Evolutionary conservation across 164 flowering plant genomes (phyloP).

Genomic region (Nymphaea thermarum): DNA sequence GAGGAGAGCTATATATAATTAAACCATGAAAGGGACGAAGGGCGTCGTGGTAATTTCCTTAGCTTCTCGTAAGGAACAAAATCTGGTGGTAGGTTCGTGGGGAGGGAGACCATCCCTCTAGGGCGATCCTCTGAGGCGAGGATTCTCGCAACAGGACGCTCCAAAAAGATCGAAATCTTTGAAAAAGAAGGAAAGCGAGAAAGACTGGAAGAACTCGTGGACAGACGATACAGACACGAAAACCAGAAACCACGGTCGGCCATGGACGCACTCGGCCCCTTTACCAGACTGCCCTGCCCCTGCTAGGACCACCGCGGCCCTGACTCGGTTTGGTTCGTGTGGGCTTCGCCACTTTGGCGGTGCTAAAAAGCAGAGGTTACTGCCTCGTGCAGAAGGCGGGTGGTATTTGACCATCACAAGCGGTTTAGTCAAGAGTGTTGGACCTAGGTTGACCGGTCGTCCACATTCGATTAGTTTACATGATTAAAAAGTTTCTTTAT

Average conservation of each 20-base stretch:
- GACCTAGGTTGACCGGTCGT: too few species aligned
- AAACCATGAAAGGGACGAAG: background rate
- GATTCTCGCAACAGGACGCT: slow-evolving; percentile 25
- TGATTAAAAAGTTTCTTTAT: too few species aligned
- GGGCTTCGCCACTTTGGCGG: too few species aligned
- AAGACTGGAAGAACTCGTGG: background rate
- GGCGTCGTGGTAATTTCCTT: background rate
- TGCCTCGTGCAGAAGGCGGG: too few species aligned
- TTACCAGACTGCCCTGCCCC: background rate
- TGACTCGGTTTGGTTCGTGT: too few species aligned
- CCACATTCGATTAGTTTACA: too few species aligned
- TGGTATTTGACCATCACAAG: too few species aligned
- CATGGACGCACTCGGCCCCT: background rate
- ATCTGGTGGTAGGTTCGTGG: slow-evolving; percentile 26
- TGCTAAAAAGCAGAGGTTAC: too few species aligned
- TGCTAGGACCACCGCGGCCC: too few species aligned
- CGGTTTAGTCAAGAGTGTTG: too few species aligned
- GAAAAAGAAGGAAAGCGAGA: background rate
- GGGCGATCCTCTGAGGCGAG: slow-evolving; percentile 50
- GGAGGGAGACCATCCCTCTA: slow-evolving; percentile 34
- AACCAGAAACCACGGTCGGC: background rate
- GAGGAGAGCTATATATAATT: background rate
- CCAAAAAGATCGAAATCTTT: too few species aligned
- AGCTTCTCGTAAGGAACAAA: slow-evolving; percentile 18
- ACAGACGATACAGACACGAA: background rate